Percentiles rank a stretch among this genome's conserved stretches.
Evolutionary conservation across 352 stramenopile species (phyloP).

Genomic region (Elongisporangium prolatum): DNA sequence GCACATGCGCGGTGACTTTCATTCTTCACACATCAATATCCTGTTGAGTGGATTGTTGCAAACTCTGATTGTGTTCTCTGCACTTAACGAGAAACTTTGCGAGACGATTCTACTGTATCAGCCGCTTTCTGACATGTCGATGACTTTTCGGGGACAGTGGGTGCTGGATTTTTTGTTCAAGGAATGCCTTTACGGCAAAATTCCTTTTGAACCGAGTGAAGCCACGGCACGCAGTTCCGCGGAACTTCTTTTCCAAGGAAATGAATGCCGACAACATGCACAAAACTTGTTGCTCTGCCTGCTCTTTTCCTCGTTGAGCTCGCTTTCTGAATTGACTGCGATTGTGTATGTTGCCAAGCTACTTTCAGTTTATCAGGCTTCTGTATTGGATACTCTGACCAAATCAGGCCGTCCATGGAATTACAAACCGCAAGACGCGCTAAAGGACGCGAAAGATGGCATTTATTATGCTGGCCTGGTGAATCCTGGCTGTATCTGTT

Average conservation of each 20-base stretch:
- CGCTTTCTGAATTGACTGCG: not conserved
- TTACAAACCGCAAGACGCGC: conserved; percentile 37
- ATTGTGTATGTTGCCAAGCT: not conserved
- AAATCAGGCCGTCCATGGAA: conserved; percentile 51
- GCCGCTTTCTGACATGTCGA: not conserved
- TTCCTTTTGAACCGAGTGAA: not conserved
- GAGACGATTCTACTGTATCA: conserved; percentile 12
- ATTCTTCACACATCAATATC: not conserved
- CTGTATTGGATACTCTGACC: conserved; percentile 22
- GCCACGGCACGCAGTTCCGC: not conserved
- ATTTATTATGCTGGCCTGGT: conserved; percentile 83
- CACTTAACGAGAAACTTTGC: not conserved
- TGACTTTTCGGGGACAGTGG: conserved; percentile 1
- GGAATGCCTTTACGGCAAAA: conserved; percentile 9
- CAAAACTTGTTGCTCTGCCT: conserved; percentile 2
- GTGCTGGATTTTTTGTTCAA: conserved; percentile 12
- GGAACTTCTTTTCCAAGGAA: conserved; percentile 4
- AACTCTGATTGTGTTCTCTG: not conserved
- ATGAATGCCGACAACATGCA: conserved; percentile 4
- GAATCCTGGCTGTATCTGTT: conserved; percentile 99
- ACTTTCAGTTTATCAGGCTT: conserved; percentile 9
- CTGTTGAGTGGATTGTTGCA: not conserved
- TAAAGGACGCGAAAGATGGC: conserved; percentile 20
- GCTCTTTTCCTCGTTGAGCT: not conserved
- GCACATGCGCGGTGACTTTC: not conserved